phyloP scores from a whole-genome alignment of 345 rosid species.

The Hypericum perforatum region DNA sequence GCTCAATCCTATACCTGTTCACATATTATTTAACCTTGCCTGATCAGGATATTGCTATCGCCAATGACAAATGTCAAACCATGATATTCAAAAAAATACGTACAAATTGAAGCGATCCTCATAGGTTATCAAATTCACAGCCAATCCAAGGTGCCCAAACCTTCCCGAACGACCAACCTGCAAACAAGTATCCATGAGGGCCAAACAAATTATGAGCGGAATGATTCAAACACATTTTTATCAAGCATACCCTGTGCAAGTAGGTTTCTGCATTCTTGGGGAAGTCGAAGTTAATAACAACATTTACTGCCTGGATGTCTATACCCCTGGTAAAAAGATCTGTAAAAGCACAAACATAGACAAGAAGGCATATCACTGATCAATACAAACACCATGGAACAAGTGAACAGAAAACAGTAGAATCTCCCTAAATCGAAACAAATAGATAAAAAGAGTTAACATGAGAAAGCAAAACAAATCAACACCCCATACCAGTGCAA shows the following conservation, averaged over 20 bases:
- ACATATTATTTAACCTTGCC: neutral
- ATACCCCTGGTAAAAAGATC: constrained; percentile 98
- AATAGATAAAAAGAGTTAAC: too few relatives aligned
- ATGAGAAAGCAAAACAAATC: too few relatives aligned
- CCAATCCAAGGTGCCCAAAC: constrained; percentile 97
- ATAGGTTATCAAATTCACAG: constrained; percentile 96
- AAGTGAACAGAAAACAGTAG: too few relatives aligned
- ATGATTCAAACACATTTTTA: neutral
- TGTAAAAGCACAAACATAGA: constrained; percentile 20
- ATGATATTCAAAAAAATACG: constrained; percentile 7
- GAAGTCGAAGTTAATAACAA: constrained; percentile 94
- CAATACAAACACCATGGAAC: too few relatives aligned
- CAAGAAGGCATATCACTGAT: neutral
- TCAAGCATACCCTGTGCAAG: constrained; percentile 83
- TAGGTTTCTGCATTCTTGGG: constrained; percentile 96
- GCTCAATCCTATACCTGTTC: constrained; percentile 98
- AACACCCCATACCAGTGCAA: constrained; percentile 62
- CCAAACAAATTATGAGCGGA: neutral
- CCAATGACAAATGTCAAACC: neutral
- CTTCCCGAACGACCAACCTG: constrained; percentile 99
- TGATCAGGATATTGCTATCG: constrained; percentile 1
- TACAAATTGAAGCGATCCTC: constrained; percentile 99
- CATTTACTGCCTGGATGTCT: constrained; percentile 99
- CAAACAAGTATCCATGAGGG: constrained; percentile 3
- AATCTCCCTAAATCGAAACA: too few relatives aligned